Base-by-base conservation (phyloP, 2,329 filamentous ascomycete genomes). In the Colletotrichum spaethianum region DNA sequence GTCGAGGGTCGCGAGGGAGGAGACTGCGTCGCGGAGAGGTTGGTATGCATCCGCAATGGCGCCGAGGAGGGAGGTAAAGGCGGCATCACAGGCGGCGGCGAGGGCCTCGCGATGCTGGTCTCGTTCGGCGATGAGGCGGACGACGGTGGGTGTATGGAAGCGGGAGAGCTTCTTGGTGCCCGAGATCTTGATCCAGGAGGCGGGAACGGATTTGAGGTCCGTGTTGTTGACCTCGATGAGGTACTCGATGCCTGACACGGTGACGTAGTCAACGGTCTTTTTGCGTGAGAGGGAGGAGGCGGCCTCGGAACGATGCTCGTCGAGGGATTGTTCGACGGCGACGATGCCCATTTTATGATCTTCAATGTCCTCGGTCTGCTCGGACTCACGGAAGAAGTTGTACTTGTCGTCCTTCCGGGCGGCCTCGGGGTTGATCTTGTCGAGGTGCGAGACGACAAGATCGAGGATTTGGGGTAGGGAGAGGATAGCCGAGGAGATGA, bases 21-120 rank as follows among this genome's bases (percentile, higher is more conserved):
- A 92, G 16, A 99, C 92, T 75, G 93, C 94, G 78, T 98, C 96
- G 38, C 96, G 93, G 74, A 98, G 91, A 4, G 92, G 89, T 79
- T 97, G 95, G 81, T 99, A 99, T 5, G 72, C 72, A 75, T 94
- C 92, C 11, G 93, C 91, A 60, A 99, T 93, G 44, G 93, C 89
- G 4, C 86, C 81, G 11, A 98, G 89, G 6, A 98, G 87, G 18
- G 87, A 85, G 4, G 85, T 84, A 82, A 96, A 99, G 5, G 96
- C 96, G 36, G 87, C 85, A 78, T 98, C 95, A 80, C 96, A 99
- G 52, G 96, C 95, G 12, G 95, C 95, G 2, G 95, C 94, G 16
- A 99, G 90, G 2, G 94, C 93, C 82, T 99, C 96, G 79, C 96
- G 97, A 83, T 98, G 93, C 78, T 98, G 96, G 80, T 98, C 96